Percentiles rank a stretch among this genome's conserved stretches.
Evolutionary conservation across 495 filamentous ascomycete genomes (phyloP).

Genomic region (Penicillium goetzii): DNA sequence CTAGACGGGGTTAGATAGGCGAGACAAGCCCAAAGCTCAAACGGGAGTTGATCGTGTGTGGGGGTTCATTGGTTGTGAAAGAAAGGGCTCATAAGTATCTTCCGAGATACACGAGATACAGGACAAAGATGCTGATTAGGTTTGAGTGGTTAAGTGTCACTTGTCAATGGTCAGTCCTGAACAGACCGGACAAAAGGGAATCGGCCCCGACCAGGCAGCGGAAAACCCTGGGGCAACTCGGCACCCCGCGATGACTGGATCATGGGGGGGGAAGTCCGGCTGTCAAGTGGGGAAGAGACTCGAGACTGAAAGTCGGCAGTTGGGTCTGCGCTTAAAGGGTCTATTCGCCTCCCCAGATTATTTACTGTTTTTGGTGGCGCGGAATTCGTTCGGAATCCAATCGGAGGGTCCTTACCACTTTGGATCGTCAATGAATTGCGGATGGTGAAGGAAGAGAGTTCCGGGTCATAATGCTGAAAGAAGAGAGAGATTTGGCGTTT

Average conservation of each 20-base stretch:
- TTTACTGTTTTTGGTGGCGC: background rate
- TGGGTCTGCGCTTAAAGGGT: background rate
- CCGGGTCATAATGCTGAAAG: background rate
- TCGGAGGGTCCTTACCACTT: constrained; percentile 6
- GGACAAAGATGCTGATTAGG: background rate
- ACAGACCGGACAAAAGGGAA: constrained; percentile 12
- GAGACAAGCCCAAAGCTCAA: background rate
- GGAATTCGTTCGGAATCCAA: constrained; percentile 1
- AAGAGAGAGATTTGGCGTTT: background rate
- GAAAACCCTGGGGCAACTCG: constrained; percentile 11
- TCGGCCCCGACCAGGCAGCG: constrained; percentile 9
- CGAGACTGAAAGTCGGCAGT: background rate
- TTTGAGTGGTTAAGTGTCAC: background rate
- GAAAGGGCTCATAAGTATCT: background rate
- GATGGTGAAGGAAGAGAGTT: background rate
- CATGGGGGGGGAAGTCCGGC: constrained; percentile 2
- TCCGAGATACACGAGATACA: background rate
- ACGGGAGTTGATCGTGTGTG: background rate
- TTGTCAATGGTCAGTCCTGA: background rate
- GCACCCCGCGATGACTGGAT: constrained; percentile 17
- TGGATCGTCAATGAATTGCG: background rate
- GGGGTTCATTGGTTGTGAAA: background rate
- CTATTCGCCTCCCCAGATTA: constrained; percentile 1
- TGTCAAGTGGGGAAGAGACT: constrained; percentile 1
- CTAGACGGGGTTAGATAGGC: background rate